These are phyloP conservation scores for Phalaenopsis equestris DNA, from an alignment of 106 monocot species.

Conservation along the genomic window DNA sequence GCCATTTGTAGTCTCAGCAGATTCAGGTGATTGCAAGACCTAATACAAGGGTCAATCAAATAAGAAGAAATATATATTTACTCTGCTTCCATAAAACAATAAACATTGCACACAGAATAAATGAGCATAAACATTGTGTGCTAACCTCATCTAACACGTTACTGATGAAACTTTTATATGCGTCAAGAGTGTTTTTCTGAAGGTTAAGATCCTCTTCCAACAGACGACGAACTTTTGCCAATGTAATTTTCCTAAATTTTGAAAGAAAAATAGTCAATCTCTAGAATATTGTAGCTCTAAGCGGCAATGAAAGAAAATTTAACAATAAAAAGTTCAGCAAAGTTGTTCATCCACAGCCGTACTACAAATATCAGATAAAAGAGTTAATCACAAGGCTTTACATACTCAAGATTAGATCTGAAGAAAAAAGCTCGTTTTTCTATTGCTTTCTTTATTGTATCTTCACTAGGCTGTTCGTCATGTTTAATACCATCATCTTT, in stretches of 20 bases:
- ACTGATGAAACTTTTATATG: constrained; percentile 66
- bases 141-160: constrained; percentile 55
- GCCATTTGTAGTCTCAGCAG: constrained; percentile 26
- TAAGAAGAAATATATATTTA: constrained; percentile 1
- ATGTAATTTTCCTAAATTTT: constrained; percentile 58
- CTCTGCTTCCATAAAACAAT: neutral
- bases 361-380: neutral
- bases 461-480: constrained; percentile 40
- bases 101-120: neutral
- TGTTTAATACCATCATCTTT: constrained; percentile 10
- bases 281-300: neutral
- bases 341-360: neutral
- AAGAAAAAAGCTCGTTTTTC: constrained; percentile 57
- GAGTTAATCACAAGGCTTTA: neutral
- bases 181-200: constrained; percentile 61
- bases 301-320: neutral
- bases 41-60: constrained; percentile 13
- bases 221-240: constrained; percentile 61
- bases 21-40: constrained; percentile 35
- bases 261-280: constrained; percentile 4
- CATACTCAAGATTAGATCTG: constrained; percentile 63
- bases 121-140: neutral
- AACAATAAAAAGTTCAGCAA: neutral
- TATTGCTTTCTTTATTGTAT: constrained; percentile 59
- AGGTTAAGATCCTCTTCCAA: constrained; percentile 86